Evolutionary conservation across 2,329 filamentous ascomycete species (phyloP).

Genomic region (Ambrosiella cleistominuta): DNA sequence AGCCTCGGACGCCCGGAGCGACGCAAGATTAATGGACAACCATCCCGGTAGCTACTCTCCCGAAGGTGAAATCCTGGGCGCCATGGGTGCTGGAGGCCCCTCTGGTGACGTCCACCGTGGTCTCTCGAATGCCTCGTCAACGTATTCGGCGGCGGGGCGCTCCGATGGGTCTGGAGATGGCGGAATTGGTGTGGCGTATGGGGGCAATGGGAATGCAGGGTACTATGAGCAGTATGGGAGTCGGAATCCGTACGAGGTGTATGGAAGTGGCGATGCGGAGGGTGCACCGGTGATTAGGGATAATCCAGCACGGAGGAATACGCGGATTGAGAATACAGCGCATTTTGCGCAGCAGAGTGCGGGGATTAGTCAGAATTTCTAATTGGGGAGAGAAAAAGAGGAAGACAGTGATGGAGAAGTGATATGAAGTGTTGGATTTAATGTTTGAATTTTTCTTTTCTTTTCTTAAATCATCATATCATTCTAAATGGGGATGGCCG

Average conservation of each 20-base stretch:
- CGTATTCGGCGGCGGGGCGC: slow-evolving; percentile 66
- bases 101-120: slow-evolving; percentile 60
- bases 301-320: slow-evolving; percentile 81
- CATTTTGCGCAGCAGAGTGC: slow-evolving; percentile 85
- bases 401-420: neutral
- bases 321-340: slow-evolving; percentile 77
- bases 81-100: slow-evolving; percentile 46
- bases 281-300: slow-evolving; percentile 61
- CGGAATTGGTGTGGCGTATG: slow-evolving; percentile 30
- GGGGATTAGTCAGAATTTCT: slow-evolving; percentile 96
- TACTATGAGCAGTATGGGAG: slow-evolving; percentile 24
- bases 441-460: slow-evolving; percentile 1
- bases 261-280: slow-evolving; percentile 16
- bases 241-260: slow-evolving; percentile 10
- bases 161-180: slow-evolving; percentile 49
- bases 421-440: neutral
- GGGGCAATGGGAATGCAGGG: slow-evolving; percentile 22
- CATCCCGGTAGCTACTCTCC: slow-evolving; percentile 32
- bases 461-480: neutral
- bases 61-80: slow-evolving; percentile 71
- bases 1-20: slow-evolving; percentile 50
- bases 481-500: no score
- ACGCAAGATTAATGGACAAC: slow-evolving; percentile 41
- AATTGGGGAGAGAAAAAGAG: slow-evolving; percentile 17
- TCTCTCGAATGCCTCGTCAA: slow-evolving; percentile 87